A percentile compares a stretch with the other conserved stretches of the same genome.
These are phyloP conservation scores for Rhodomyrtus psidioides DNA, from an alignment of 441 rosid species.

Conservation along the genomic window DNA sequence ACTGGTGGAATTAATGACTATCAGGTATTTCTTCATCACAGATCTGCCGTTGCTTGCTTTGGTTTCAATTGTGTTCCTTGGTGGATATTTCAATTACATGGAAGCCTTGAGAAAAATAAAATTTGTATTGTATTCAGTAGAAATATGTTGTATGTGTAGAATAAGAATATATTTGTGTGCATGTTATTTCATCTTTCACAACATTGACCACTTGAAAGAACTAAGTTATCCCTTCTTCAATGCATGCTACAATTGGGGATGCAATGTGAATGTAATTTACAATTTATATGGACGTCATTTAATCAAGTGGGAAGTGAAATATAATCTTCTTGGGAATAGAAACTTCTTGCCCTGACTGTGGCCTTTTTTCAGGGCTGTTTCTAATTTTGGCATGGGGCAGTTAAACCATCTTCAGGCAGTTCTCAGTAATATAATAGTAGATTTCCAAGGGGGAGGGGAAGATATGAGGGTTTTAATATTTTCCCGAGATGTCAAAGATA, in stretches of 20 bases:
- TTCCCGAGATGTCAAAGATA: not conserved
- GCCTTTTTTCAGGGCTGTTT: not conserved
- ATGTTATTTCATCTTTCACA: not conserved
- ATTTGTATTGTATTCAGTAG: not conserved
- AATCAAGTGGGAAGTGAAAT: not conserved
- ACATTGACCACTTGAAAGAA: not conserved
- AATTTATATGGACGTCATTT: not conserved
- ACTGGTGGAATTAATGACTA: conserved; percentile 90
- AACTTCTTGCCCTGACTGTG: not conserved
- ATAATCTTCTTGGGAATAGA: not conserved
- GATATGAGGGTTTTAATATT: not conserved
- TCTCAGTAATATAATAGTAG: not conserved
- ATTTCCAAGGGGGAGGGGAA: not conserved
- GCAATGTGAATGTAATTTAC: not conserved
- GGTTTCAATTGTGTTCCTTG: not conserved
- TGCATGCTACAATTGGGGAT: not conserved
- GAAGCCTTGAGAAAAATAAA: not conserved
- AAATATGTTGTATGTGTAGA: not conserved
- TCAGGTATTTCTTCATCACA: conserved; percentile 45
- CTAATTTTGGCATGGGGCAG: not conserved
- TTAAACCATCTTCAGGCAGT: not conserved
- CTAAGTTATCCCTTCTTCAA: not conserved
- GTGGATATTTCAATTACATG: not conserved
- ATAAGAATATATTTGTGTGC: not conserved
- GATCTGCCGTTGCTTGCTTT: not conserved